Conservation (phyloP, 108 stramenopile species). For the Nitzschia sp. region DNA sequence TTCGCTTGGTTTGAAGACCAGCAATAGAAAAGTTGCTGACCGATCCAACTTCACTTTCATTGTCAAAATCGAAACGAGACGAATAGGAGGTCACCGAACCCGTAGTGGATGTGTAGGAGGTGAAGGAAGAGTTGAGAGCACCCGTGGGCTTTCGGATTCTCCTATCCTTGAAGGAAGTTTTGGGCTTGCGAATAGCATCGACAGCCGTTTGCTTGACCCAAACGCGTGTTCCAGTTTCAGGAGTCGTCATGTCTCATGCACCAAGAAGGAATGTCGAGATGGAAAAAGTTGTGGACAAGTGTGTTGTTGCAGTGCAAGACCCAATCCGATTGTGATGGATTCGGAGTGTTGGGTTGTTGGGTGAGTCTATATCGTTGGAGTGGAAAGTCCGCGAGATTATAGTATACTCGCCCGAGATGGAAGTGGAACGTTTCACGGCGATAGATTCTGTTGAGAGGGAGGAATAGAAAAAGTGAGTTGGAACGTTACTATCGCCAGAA, state of each 20-base stretch:
- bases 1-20: constrained; percentile 14
- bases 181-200: constrained; percentile 28
- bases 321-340: no score
- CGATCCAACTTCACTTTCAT: constrained; percentile 38
- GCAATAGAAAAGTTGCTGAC: constrained; percentile 9
- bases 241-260: background rate
- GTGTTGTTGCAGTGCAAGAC: no score
- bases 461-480: no score
- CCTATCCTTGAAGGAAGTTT: constrained; percentile 40
- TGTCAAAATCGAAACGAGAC: constrained; percentile 24
- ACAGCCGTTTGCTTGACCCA: constrained; percentile 43
- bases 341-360: no score
- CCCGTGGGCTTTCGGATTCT: constrained; percentile 16
- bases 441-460: no score
- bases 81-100: constrained; percentile 31
- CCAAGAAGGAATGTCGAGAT: no score
- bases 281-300: no score
- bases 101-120: background rate
- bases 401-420: no score
- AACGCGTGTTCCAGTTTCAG: constrained; percentile 39
- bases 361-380: no score
- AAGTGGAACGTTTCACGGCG: no score
- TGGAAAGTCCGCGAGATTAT: no score
- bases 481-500: no score
- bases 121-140: constrained; percentile 23